A percentile compares a stretch with the other conserved stretches of the same genome.
Conservation (phyloP, 352 stramenopile genomes). For the Aphanomyces invadans region DNA sequence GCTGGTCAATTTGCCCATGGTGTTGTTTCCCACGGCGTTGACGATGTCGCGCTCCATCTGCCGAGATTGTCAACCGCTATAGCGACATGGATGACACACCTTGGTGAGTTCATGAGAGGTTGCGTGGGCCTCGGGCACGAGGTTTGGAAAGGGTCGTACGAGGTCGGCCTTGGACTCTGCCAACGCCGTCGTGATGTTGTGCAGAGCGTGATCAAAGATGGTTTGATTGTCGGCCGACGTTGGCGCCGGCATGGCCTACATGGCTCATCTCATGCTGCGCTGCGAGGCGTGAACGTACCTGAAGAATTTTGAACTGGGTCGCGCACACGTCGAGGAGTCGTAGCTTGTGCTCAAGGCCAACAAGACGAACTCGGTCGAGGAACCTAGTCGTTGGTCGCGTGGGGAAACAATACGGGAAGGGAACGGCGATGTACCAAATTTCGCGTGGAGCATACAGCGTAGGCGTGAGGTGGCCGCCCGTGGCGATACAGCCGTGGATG, state of each 20-base stretch:
- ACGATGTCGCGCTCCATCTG: constrained; percentile 20
- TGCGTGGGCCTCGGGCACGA: constrained; percentile 7
- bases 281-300: not conserved
- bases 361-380: constrained; percentile 40
- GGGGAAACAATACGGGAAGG: not conserved
- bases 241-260: constrained; percentile 12
- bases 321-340: constrained; percentile 10
- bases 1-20: constrained; percentile 67
- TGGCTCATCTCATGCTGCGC: not conserved
- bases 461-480: constrained; percentile 58
- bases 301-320: constrained; percentile 11
- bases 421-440: constrained; percentile 40
- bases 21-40: constrained; percentile 19
- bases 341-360: constrained; percentile 25
- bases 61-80: too few relatives aligned
- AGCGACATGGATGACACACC: not conserved
- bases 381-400: not conserved
- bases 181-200: not conserved
- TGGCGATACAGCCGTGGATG: constrained; percentile 70
- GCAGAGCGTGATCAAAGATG: constrained; percentile 16
- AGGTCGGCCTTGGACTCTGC: constrained; percentile 10
- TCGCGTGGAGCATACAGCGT: constrained; percentile 72
- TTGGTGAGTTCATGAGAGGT: constrained; percentile 9
- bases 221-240: constrained; percentile 6
- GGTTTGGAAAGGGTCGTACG: constrained; percentile 13